Evolutionary conservation across 805 yeast species (phyloP).

Genomic region (Candida germanica): DNA sequence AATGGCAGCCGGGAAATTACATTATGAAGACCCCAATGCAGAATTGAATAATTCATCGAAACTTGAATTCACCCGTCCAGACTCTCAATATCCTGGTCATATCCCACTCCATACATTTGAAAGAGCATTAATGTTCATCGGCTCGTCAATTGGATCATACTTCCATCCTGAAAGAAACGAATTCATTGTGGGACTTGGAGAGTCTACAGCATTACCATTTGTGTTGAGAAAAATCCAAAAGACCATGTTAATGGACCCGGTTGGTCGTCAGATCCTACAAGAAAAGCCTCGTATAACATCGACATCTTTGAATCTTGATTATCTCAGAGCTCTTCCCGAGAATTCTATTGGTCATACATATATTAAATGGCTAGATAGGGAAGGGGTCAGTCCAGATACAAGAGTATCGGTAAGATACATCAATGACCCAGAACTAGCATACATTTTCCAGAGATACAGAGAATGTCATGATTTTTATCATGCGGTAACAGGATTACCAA

Average conservation of each 20-base stretch:
- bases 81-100: constrained; percentile 66
- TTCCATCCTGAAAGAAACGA: constrained; percentile 74
- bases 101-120: constrained; percentile 70
- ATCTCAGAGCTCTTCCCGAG: constrained; percentile 56
- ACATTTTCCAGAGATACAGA: constrained; percentile 88
- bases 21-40: constrained; percentile 34
- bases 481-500: constrained; percentile 85
- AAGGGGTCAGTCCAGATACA: constrained; percentile 92
- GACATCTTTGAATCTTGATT: constrained; percentile 59
- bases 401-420: constrained; percentile 84
- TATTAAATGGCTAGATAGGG: constrained; percentile 75
- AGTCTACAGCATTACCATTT: constrained; percentile 75
- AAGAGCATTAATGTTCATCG: constrained; percentile 57
- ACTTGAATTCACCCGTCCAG: constrained; percentile 32
- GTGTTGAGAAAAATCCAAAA: constrained; percentile 61
- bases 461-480: constrained; percentile 98
- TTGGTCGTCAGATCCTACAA: constrained; percentile 73
- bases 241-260: constrained; percentile 70
- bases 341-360: constrained; percentile 80
- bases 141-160: constrained; percentile 76
- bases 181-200: constrained; percentile 82
- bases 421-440: constrained; percentile 87
- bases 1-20: constrained; percentile 52
- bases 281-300: constrained; percentile 85
- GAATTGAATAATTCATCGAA: constrained; percentile 24